These are phyloP conservation scores for Zancudomyces culisetae DNA, from an alignment of 371 early-diverging fungal genomes.

Conservation along the genomic window DNA sequence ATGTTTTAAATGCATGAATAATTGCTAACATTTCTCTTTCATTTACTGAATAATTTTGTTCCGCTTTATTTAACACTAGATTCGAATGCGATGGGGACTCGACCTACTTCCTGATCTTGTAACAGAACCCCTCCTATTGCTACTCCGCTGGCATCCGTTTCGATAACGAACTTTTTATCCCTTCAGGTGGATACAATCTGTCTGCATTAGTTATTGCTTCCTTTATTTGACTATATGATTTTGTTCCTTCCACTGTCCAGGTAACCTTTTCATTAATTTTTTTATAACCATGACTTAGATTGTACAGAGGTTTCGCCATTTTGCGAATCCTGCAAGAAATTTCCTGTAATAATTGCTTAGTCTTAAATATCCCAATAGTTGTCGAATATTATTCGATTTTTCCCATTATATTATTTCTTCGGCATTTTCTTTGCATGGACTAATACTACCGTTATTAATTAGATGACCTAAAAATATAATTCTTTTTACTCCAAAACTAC, in stretches of 20 bases:
- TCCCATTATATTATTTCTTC: neutral
- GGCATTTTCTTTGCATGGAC: neutral
- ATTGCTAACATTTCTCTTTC: conserved; percentile 1
- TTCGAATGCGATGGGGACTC: neutral
- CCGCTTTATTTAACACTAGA: neutral
- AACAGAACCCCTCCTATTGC: conserved; percentile 3
- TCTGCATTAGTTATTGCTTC: neutral
- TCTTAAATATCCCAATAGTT: neutral
- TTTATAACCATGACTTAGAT: neutral
- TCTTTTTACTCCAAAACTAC: neutral
- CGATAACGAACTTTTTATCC: conserved; percentile 7
- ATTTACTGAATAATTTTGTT: neutral
- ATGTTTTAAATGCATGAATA: neutral
- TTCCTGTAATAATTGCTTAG: neutral
- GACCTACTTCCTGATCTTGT: neutral
- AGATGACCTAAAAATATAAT: neutral
- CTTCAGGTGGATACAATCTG: neutral
- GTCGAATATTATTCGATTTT: neutral
- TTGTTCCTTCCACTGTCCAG: neutral
- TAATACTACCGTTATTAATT: neutral
- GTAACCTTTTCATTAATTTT: neutral
- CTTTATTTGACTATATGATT: neutral
- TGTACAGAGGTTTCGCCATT: neutral
- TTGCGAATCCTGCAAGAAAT: neutral
- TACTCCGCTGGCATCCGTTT: conserved; percentile 1